Conservation (phyloP, 23 red algal genomes). For the Gracilaria caudata region DNA sequence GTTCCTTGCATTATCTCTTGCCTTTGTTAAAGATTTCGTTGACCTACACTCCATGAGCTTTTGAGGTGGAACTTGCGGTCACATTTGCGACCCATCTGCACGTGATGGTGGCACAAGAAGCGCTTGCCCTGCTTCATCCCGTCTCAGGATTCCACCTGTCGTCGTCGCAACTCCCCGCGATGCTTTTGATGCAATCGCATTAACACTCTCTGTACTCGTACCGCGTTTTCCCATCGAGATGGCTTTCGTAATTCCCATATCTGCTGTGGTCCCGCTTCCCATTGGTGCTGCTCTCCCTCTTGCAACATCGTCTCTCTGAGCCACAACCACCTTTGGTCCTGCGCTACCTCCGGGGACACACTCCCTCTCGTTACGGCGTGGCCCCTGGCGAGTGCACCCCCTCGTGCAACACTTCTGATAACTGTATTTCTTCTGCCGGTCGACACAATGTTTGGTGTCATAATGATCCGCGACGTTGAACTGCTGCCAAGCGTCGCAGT, state of each 20-base stretch:
- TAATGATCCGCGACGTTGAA: not conserved
- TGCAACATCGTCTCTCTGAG: not conserved
- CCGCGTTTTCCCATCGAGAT: not conserved
- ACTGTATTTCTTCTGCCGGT: constrained; percentile 7
- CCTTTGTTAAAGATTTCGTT: too few relatives aligned
- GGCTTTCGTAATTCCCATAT: not conserved
- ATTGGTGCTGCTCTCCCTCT: not conserved
- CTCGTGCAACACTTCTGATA: not conserved
- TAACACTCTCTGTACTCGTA: not conserved
- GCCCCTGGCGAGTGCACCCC: not conserved
- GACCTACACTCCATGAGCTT: too few relatives aligned
- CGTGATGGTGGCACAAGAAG: not conserved
- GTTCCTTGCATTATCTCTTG: too few relatives aligned
- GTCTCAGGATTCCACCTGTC: not conserved
- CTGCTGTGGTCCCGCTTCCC: not conserved
- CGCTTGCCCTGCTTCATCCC: not conserved
- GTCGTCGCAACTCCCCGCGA: not conserved
- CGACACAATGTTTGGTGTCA: not conserved
- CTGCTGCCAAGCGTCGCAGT: not conserved
- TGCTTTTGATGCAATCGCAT: not conserved
- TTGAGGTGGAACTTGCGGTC: too few relatives aligned
- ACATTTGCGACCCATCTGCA: not conserved
- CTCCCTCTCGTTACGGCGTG: not conserved
- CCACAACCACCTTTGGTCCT: not conserved
- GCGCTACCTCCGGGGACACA: not conserved